phyloP scores from a whole-genome alignment of 2,329 filamentous ascomycete genomes.

The Pseudocercospora fuligena region DNA sequence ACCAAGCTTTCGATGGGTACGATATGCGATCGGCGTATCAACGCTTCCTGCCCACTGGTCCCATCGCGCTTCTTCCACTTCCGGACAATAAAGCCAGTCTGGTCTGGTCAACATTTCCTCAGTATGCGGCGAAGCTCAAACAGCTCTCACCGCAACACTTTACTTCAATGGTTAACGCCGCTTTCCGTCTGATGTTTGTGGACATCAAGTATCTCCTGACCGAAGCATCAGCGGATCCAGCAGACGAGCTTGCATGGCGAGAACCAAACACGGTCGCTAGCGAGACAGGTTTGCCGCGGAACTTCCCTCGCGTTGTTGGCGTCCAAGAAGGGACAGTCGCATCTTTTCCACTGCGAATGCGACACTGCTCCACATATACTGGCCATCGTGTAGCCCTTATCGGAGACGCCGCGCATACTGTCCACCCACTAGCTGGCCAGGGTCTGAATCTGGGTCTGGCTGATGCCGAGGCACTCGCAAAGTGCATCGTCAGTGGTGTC shows the following conservation, averaged over 20 bases:
- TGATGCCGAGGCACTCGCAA: conserved; percentile 79
- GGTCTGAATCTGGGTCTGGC: conserved; percentile 92
- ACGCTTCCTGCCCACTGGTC: conserved; percentile 89
- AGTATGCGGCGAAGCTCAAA: conserved; percentile 79
- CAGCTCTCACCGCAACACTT: conserved; percentile 74
- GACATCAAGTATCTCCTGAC: conserved; percentile 86
- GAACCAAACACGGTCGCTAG: conserved; percentile 67
- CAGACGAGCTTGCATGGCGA: conserved; percentile 84
- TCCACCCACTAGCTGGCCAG: conserved; percentile 93
- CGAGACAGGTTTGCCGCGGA: conserved; percentile 46
- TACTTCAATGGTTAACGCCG: conserved; percentile 86
- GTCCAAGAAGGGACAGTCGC: conserved; percentile 82
- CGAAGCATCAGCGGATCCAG: conserved; percentile 50
- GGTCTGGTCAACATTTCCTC: conserved; percentile 91
- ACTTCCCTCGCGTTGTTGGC: conserved; percentile 61
- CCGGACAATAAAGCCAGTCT: conserved; percentile 82
- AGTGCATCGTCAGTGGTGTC: conserved; percentile 76
- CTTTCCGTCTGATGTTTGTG: conserved; percentile 78
- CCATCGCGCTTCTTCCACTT: conserved; percentile 87
- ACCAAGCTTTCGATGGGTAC: conserved; percentile 36
- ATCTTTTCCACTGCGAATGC: conserved; percentile 87
- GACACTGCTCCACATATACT: conserved; percentile 92
- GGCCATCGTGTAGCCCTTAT: conserved; percentile 89
- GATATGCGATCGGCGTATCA: conserved; percentile 82
- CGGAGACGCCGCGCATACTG: conserved; percentile 92